Evolutionary conservation across 108 stramenopile species (phyloP).

Genomic region (Cyclostephanos invisitatus): DNA sequence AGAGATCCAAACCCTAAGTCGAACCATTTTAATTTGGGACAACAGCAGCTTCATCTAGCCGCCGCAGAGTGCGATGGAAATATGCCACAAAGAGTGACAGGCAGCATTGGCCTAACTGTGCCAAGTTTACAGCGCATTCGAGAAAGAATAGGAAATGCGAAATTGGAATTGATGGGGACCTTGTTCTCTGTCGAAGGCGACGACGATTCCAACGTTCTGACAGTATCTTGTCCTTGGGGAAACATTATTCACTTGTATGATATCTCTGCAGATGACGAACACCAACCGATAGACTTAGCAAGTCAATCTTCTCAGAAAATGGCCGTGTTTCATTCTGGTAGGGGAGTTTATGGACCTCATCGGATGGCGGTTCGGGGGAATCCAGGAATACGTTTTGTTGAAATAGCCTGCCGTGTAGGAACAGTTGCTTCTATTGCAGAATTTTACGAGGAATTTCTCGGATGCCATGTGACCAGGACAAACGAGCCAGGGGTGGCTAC

Average conservation of each 20-base stretch:
- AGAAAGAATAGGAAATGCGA: conserved; percentile 20
- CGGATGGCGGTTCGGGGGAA: conserved; percentile 44
- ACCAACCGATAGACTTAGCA: neutral
- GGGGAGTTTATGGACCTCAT: conserved; percentile 38
- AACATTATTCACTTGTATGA: conserved; percentile 52
- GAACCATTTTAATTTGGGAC: conserved; percentile 68
- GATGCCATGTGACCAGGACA: conserved; percentile 25
- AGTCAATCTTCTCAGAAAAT: conserved; percentile 44
- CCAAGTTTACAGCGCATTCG: conserved; percentile 43
- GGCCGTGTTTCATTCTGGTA: conserved; percentile 39
- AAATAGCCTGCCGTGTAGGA: conserved; percentile 30
- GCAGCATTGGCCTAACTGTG: conserved; percentile 50
- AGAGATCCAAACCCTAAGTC: conserved; percentile 23
- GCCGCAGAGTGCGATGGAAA: conserved; percentile 33
- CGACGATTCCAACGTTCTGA: conserved; percentile 33
- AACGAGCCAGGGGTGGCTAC: neutral
- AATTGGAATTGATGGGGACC: conserved; percentile 20
- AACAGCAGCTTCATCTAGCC: conserved; percentile 74
- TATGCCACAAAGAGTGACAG: conserved; percentile 41
- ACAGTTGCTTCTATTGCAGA: conserved; percentile 32
- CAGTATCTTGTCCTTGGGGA: conserved; percentile 52
- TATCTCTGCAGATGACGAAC: conserved; percentile 37
- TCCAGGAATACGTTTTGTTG: conserved; percentile 53
- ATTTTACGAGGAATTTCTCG: conserved; percentile 50
- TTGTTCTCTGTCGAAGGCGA: conserved; percentile 27